Evolutionary conservation across 2,329 filamentous ascomycete genomes (phyloP).

Genomic region (Didymella pinodella): DNA sequence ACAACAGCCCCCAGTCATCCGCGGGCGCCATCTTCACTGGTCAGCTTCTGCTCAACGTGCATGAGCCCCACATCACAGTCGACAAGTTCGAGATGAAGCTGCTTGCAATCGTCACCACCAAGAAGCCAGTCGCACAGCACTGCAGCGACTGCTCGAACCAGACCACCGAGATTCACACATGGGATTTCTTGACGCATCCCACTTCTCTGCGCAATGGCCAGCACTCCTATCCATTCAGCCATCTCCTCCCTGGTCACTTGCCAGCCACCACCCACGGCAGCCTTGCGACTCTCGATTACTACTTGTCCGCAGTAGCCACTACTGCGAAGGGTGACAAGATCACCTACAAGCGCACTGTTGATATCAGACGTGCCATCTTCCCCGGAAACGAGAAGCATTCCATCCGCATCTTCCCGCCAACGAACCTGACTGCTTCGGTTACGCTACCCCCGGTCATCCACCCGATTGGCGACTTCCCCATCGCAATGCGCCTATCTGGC

Average conservation of each 20-base stretch:
- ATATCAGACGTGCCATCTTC: slow-evolving; percentile 80
- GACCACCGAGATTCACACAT: slow-evolving; percentile 76
- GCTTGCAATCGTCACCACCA: slow-evolving; percentile 74
- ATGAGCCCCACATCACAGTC: slow-evolving; percentile 69
- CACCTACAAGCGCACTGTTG: slow-evolving; percentile 71
- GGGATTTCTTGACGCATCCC: slow-evolving; percentile 70
- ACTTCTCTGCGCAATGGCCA: slow-evolving; percentile 57
- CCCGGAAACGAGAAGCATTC: slow-evolving; percentile 85
- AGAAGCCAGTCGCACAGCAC: slow-evolving; percentile 80
- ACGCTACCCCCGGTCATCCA: slow-evolving; percentile 84
- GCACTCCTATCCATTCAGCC: slow-evolving; percentile 88
- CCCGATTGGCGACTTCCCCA: slow-evolving; percentile 81
- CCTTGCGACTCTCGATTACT: slow-evolving; percentile 78
- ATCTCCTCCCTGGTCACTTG: slow-evolving; percentile 83
- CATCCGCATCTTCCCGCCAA: slow-evolving; percentile 93
- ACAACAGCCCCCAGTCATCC: slow-evolving; percentile 76
- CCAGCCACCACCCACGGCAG: slow-evolving; percentile 81
- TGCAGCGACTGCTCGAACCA: slow-evolving; percentile 79
- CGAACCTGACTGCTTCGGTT: slow-evolving; percentile 87
- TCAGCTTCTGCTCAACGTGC: slow-evolving; percentile 76
- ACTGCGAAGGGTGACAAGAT: slow-evolving; percentile 68
- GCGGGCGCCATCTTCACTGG: slow-evolving; percentile 87
- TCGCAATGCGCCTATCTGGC: slow-evolving; percentile 85
- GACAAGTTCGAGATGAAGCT: slow-evolving; percentile 77
- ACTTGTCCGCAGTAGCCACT: slow-evolving; percentile 63